Evolutionary conservation across 371 early-diverging fungal genomes (phyloP).

Genomic region (Mortierella polycephala): DNA sequence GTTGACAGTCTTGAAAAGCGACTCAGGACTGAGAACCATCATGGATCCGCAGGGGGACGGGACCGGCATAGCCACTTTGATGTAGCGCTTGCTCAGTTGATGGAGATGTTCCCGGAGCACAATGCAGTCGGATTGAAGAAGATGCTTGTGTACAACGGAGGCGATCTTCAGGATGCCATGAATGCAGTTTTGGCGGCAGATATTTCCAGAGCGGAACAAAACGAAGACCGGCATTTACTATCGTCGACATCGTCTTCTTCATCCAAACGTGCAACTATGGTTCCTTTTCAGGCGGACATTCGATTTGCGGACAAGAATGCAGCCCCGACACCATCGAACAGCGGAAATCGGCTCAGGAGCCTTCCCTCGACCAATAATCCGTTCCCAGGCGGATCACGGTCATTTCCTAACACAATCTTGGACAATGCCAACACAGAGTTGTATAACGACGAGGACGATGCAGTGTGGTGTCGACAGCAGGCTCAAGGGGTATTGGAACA

Average conservation of each 20-base stretch:
- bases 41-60: slow-evolving; percentile 12
- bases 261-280: slow-evolving; percentile 29
- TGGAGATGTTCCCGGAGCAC: slow-evolving; percentile 59
- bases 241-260: not conserved
- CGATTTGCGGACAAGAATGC: slow-evolving; percentile 20
- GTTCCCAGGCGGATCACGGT: slow-evolving; percentile 23
- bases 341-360: slow-evolving; percentile 49
- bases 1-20: slow-evolving; percentile 43
- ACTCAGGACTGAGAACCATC: slow-evolving; percentile 22
- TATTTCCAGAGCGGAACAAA: slow-evolving; percentile 43
- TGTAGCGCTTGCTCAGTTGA: slow-evolving; percentile 47
- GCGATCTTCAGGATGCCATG: slow-evolving; percentile 57
- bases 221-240: slow-evolving; percentile 1
- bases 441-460: slow-evolving; percentile 68
- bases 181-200: slow-evolving; percentile 58
- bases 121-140: slow-evolving; percentile 54
- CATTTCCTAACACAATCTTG: slow-evolving; percentile 40
- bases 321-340: slow-evolving; percentile 8
- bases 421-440: slow-evolving; percentile 54
- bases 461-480: slow-evolving; percentile 67
- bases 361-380: slow-evolving; percentile 49
- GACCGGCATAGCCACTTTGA: slow-evolving; percentile 43
- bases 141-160: slow-evolving; percentile 57
- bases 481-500: slow-evolving; percentile 61
- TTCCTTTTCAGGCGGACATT: slow-evolving; percentile 34